A percentile compares a stretch with the other conserved stretches of the same genome.
phyloP scores from a whole-genome alignment of 179 eudicot species.

The Carnegiea gigantea region DNA sequence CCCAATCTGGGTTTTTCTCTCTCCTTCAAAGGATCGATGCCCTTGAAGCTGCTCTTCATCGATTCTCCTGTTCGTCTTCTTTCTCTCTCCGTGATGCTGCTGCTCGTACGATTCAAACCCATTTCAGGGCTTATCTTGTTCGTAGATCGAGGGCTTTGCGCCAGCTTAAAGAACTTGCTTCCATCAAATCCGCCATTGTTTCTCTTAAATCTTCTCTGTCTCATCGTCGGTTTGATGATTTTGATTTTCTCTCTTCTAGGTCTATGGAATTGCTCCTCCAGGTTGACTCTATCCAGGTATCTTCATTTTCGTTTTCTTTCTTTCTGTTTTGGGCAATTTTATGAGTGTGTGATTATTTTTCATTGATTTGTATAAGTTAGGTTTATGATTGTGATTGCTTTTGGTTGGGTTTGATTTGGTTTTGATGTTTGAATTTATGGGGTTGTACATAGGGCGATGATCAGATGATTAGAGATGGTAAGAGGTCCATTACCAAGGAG shows the following conservation, averaged over 20 bases:
- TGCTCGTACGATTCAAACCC: constrained; percentile 78
- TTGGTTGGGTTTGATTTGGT: not conserved
- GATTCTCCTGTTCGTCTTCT: constrained; percentile 24
- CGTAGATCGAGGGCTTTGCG: constrained; percentile 78
- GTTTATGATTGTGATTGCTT: not conserved
- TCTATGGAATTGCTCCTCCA: constrained; percentile 53
- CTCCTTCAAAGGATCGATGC: constrained; percentile 67
- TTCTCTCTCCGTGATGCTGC: constrained; percentile 62
- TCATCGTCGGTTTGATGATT: constrained; percentile 40
- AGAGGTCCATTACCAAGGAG: constrained; percentile 52
- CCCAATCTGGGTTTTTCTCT: constrained; percentile 42
- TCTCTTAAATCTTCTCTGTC: constrained; percentile 46
- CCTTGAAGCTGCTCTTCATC: constrained; percentile 66
- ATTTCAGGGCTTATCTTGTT: constrained; percentile 67
- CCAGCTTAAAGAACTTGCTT: constrained; percentile 67
- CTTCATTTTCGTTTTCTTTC: not conserved
- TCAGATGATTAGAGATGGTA: constrained; percentile 71
- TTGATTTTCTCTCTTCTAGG: constrained; percentile 39
- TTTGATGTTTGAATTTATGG: not conserved
- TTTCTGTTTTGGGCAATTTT: not conserved
- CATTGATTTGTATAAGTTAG: not conserved
- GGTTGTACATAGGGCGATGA: constrained; percentile 53
- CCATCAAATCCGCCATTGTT: constrained; percentile 54
- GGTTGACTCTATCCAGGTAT: constrained; percentile 72
- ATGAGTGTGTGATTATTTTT: not conserved